These are phyloP conservation scores for Diaporthe ampelina DNA, from an alignment of 2,329 filamentous ascomycete species.

Conservation along the genomic window DNA sequence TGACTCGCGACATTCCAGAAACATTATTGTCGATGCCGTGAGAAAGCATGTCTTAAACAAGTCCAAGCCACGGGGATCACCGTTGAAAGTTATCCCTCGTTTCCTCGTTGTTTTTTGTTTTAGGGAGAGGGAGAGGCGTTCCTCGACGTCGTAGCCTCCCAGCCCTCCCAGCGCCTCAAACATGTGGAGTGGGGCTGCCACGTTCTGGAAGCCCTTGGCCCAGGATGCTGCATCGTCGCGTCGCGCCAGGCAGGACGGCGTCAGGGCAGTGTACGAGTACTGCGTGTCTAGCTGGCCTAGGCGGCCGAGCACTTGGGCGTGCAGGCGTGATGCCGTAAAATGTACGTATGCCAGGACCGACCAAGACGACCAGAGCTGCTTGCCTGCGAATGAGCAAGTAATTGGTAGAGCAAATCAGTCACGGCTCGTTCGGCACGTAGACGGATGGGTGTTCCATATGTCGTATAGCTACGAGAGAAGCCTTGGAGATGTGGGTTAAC, in stretches of 20 bases:
- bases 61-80: slow-evolving; percentile 23
- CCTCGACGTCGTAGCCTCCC: slow-evolving; percentile 7
- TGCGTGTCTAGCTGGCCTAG: not conserved
- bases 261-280: not conserved
- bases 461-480: slow-evolving; percentile 9
- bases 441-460: too few species aligned
- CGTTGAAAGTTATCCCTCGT: slow-evolving; percentile 6
- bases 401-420: not conserved
- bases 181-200: slow-evolving; percentile 21
- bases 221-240: not conserved
- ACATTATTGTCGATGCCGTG: not conserved
- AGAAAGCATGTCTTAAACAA: slow-evolving; percentile 15
- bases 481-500: slow-evolving; percentile 14
- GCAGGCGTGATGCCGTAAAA: not conserved
- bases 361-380: slow-evolving; percentile 13
- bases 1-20: slow-evolving; percentile 29
- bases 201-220: slow-evolving; percentile 26
- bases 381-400: not conserved
- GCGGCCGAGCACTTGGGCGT: not conserved
- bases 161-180: slow-evolving; percentile 22
- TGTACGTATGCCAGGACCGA: not conserved
- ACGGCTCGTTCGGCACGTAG: not conserved
- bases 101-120: slow-evolving; percentile 11
- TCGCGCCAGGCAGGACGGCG: not conserved
- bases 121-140: not conserved